phyloP scores from a whole-genome alignment of 495 filamentous ascomycete genomes.

The Neurospora tetraspora region DNA sequence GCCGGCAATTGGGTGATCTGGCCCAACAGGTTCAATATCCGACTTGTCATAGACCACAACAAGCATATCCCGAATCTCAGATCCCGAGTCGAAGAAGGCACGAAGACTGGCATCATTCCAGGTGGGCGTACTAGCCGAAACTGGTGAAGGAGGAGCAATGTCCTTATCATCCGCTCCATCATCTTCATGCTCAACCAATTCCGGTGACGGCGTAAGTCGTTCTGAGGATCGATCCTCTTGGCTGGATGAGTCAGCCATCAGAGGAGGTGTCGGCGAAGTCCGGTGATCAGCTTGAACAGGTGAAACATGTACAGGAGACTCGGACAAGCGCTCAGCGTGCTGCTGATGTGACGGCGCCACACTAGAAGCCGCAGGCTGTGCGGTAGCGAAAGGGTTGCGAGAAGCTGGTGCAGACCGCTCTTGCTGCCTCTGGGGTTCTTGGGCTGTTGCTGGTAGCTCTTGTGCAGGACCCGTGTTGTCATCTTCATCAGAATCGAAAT shows the following conservation, averaged over 20 bases:
- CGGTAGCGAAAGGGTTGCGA: conserved; percentile 16
- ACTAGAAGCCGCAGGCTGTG: conserved; percentile 14
- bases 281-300: conserved; percentile 38
- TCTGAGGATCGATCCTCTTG: conserved; percentile 54
- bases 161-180: conserved; percentile 31
- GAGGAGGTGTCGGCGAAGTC: conserved; percentile 33
- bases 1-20: conserved; percentile 75
- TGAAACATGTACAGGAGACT: conserved; percentile 70
- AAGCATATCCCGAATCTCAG: conserved; percentile 84
- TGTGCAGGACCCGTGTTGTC: conserved; percentile 15
- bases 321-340: conserved; percentile 47
- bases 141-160: conserved; percentile 34
- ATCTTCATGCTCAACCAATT: conserved; percentile 45
- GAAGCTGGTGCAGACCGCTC: conserved; percentile 14
- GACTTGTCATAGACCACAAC: conserved; percentile 86
- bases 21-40: conserved; percentile 60
- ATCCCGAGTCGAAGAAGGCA: conserved; percentile 83
- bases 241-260: conserved; percentile 57
- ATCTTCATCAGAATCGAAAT: conserved; percentile 40
- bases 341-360: conserved; percentile 13
- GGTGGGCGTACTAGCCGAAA: conserved; percentile 34
- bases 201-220: conserved; percentile 57
- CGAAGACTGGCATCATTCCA: conserved; percentile 84
- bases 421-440: conserved; percentile 4
- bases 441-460: conserved; percentile 4